Evolutionary conservation across 257 asterid genomes (phyloP), one percentile per base, ranked within the genome.

Genomic region (Anisodus acutangulus): DNA sequence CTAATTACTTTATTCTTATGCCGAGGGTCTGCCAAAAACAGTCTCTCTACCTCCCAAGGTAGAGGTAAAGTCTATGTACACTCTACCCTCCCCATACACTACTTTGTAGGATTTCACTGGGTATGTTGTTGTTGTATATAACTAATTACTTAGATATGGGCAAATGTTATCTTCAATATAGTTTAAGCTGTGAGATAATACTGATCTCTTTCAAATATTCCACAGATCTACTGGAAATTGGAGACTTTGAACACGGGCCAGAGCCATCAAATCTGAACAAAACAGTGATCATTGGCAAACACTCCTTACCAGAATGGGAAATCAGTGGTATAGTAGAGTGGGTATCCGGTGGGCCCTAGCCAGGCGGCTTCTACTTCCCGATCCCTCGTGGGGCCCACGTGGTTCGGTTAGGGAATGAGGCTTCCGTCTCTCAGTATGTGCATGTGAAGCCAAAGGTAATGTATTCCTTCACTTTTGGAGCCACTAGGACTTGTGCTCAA

Each of bases 401-500:
- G 0, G 93, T 62, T 53, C 85, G 97, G 88, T 93, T 94, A 0
- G 98, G 97, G 2, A 94, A 94, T 17, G 98, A 93, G 26, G 97
- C 95, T 35, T 87, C 95, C 0, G 37, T 94, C 6, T 87, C 97
- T 0, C 97, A 94, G 74, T 41, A 87, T 63, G 89, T 94, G 57
- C 82, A 83, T 6, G 82, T 94, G 82, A 92, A 87, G 69, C 85
- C 88, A 0, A 89, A 92, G 0, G 15, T 84, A 0, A 37, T 59
- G 37, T 93, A 92, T 58, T 81, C 91, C 3, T 86, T 94, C 49
- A 93, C 97, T 47, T 94, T 93, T 53, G 93, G 93, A 0, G 97
- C 93, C 41, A 94, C 97, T 3, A 88, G 98, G 71, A 94, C 98
- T 3, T 93, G 97, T 78, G 98, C 97, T 2, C 97, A 92, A 54